Conservation (phyloP, 768 basidiomycete genomes). For the Suillus spraguei region DNA sequence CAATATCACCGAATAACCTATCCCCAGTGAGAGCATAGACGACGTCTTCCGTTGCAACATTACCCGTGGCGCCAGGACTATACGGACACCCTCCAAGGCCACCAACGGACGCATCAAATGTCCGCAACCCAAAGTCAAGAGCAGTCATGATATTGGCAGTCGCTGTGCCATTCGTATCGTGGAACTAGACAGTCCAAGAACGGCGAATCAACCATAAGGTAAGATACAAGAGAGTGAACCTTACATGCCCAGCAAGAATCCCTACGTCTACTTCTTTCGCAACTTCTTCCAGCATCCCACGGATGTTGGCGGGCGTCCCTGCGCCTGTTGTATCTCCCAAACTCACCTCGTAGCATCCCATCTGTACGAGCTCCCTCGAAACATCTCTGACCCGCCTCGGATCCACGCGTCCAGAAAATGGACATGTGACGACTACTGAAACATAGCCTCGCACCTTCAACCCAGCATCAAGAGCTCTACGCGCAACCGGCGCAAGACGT, state of each 20-base stretch:
- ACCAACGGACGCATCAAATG: slow-evolving; percentile 83
- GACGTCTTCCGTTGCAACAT: slow-evolving; percentile 92
- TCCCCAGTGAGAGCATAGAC: slow-evolving; percentile 76
- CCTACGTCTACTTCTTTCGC: slow-evolving; percentile 59
- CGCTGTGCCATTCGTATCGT: slow-evolving; percentile 88
- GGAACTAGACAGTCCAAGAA: slow-evolving; percentile 54
- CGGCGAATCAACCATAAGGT: neutral
- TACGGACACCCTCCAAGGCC: slow-evolving; percentile 96
- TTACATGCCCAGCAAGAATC: slow-evolving; percentile 64
- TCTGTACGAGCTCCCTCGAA: slow-evolving; percentile 69
- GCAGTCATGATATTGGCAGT: slow-evolving; percentile 76
- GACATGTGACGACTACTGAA: slow-evolving; percentile 82
- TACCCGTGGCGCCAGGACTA: slow-evolving; percentile 94
- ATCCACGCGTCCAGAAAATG: slow-evolving; percentile 81
- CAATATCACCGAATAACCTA: slow-evolving; percentile 55
- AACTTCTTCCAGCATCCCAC: slow-evolving; percentile 70
- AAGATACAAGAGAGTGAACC: slow-evolving; percentile 37
- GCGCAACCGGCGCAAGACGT: slow-evolving; percentile 62
- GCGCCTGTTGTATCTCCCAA: slow-evolving; percentile 92
- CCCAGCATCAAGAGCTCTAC: slow-evolving; percentile 57
- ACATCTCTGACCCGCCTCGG: slow-evolving; percentile 67
- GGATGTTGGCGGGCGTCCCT: slow-evolving; percentile 72
- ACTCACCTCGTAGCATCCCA: slow-evolving; percentile 95
- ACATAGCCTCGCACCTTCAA: slow-evolving; percentile 84
- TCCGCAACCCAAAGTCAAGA: slow-evolving; percentile 72